phyloP scores from a whole-genome alignment of 257 asterid species.

The Prunella vulgaris region DNA sequence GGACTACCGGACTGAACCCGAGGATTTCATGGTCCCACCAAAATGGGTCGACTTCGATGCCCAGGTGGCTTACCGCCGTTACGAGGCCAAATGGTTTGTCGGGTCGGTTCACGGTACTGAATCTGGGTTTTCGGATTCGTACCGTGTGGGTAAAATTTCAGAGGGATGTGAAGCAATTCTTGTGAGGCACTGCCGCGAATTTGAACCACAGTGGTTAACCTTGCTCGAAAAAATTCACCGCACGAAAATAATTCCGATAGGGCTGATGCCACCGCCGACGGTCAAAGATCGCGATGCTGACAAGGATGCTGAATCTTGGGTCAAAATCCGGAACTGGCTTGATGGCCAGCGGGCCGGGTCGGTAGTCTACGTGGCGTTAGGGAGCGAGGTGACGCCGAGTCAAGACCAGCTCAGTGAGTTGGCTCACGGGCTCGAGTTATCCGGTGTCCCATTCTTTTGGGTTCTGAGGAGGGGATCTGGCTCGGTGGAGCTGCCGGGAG shows the following conservation, averaged over 20 bases:
- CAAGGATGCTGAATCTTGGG: conserved; percentile 26
- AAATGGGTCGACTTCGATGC: conserved; percentile 19
- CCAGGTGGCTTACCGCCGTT: background rate
- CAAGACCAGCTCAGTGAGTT: conserved; percentile 29
- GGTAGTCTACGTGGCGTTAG: conserved; percentile 37
- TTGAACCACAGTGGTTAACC: conserved; percentile 34
- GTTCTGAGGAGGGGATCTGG: conserved; percentile 22
- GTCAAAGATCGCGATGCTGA: background rate
- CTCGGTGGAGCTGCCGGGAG: conserved; percentile 21
- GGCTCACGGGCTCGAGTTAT: conserved; percentile 45
- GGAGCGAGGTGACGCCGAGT: conserved; percentile 35
- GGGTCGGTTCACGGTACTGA: background rate
- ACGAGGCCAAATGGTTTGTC: conserved; percentile 5
- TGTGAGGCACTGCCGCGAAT: conserved; percentile 25
- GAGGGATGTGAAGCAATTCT: conserved; percentile 16
- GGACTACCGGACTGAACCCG: background rate
- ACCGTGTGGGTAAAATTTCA: background rate
- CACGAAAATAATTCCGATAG: conserved; percentile 26
- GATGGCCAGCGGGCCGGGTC: conserved; percentile 21
- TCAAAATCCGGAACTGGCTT: conserved; percentile 28
- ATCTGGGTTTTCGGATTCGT: conserved; percentile 9
- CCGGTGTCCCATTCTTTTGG: conserved; percentile 40
- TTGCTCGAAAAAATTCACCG: conserved; percentile 20
- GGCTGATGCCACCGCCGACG: conserved; percentile 44
- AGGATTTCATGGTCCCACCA: conserved; percentile 16